These are phyloP conservation scores for Russula olivacea DNA, from an alignment of 768 basidiomycete species.

Conservation along the genomic window DNA sequence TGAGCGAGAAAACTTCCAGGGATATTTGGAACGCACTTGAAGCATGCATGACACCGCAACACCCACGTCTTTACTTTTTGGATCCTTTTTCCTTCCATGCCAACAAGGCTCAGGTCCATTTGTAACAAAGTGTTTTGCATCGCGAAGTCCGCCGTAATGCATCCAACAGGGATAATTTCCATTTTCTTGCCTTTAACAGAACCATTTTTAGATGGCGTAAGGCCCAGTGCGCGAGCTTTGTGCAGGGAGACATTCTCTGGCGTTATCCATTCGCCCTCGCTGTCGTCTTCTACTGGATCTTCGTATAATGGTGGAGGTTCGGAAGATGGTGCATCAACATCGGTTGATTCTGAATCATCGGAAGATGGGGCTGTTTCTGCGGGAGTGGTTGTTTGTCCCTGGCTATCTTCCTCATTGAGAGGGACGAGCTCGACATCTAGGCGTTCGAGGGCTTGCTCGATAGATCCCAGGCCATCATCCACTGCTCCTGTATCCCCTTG, in stretches of 20 bases:
- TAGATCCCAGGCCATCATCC: slow-evolving; percentile 18
- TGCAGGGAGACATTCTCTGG: slow-evolving; percentile 78
- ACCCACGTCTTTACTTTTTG: slow-evolving; percentile 94
- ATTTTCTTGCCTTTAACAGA: slow-evolving; percentile 33
- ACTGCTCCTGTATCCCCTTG: slow-evolving; percentile 8
- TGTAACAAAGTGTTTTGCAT: slow-evolving; percentile 97
- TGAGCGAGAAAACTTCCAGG: background rate
- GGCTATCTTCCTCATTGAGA: slow-evolving; percentile 9
- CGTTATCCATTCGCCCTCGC: slow-evolving; percentile 96
- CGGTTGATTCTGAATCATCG: slow-evolving; percentile 19
- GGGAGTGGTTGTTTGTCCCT: background rate
- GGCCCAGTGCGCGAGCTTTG: slow-evolving; percentile 80
- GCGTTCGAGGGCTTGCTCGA: slow-evolving; percentile 3
- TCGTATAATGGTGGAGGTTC: slow-evolving; percentile 47
- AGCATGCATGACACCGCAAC: slow-evolving; percentile 94
- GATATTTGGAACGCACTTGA: slow-evolving; percentile 70
- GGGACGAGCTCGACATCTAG: slow-evolving; percentile 15
- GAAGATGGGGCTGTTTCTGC: background rate
- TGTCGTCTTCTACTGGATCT: slow-evolving; percentile 76
- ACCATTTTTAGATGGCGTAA: slow-evolving; percentile 55
- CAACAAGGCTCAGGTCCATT: slow-evolving; percentile 86
- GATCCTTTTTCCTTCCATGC: slow-evolving; percentile 86
- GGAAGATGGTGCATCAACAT: slow-evolving; percentile 23
- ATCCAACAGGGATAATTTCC: slow-evolving; percentile 61
- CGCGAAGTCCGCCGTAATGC: slow-evolving; percentile 98